phyloP scores from a whole-genome alignment of 148 eudicot species.

The Chenopodium album region DNA sequence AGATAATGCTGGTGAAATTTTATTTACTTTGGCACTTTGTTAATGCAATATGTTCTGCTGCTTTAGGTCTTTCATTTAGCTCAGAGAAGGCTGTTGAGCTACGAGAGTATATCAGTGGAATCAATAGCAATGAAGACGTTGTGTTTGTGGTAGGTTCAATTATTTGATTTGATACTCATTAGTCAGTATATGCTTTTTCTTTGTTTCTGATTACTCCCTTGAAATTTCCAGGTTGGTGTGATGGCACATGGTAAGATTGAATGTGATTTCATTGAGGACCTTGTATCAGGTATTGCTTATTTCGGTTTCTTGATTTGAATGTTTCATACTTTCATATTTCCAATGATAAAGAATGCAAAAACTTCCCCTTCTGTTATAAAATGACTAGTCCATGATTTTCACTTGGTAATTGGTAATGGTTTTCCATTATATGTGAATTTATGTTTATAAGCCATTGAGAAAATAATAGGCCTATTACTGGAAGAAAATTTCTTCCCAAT shows the following conservation, averaged over 20 bases:
- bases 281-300: conserved; percentile 22
- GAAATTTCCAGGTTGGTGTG: conserved; percentile 15
- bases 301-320: neutral
- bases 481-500: no score
- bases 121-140: conserved; percentile 11
- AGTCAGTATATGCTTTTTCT: neutral
- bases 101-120: conserved; percentile 12
- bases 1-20: neutral
- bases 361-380: neutral
- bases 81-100: conserved; percentile 19
- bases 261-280: conserved; percentile 19
- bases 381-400: no score
- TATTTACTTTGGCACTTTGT: neutral
- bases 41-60: neutral
- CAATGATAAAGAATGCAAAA: neutral
- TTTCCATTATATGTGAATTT: no score
- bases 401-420: no score
- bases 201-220: neutral
- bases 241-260: conserved; percentile 26
- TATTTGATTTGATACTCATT: neutral
- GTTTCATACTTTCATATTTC: neutral
- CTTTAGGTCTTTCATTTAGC: conserved; percentile 24
- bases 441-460: no score
- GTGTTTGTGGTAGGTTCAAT: conserved; percentile 21
- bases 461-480: no score